Evolutionary conservation across 2,329 filamentous ascomycete genomes (phyloP).

Genomic region (Pseudocercospora pini-densiflorae): DNA sequence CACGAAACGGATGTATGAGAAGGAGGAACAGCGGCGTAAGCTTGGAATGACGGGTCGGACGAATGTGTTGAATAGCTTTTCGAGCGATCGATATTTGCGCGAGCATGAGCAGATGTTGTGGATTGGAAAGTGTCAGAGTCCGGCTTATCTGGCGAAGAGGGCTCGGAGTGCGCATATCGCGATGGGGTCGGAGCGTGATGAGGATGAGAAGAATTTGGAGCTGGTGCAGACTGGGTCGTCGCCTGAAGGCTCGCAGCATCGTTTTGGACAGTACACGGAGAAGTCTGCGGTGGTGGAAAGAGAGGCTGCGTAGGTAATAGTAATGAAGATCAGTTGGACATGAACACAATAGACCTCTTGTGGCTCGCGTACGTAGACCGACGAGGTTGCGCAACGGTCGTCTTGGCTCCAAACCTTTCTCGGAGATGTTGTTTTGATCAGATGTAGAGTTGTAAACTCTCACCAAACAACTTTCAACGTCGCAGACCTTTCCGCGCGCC

Average conservation of each 20-base stretch:
- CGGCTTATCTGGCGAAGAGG: conserved; percentile 20
- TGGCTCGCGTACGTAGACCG: neutral
- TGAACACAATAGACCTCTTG: neutral
- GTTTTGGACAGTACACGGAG: neutral
- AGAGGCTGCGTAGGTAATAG: neutral
- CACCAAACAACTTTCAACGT: neutral
- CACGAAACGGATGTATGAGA: conserved; percentile 64
- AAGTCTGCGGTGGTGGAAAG: neutral
- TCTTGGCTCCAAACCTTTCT: neutral
- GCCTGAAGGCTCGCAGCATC: neutral
- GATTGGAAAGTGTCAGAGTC: conserved; percentile 30
- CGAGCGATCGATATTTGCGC: conserved; percentile 62
- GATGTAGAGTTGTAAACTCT: neutral
- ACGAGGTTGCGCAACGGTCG: neutral
- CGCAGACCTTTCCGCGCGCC: neutral
- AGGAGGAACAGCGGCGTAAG: conserved; percentile 59
- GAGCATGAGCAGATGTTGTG: conserved; percentile 39
- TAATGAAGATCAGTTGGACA: neutral
- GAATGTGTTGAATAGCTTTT: conserved; percentile 64
- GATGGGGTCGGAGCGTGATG: neutral
- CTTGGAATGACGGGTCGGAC: conserved; percentile 63
- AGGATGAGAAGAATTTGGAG: neutral
- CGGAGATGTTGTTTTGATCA: neutral
- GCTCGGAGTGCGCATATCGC: neutral
- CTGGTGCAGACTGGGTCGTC: neutral